phyloP scores from a whole-genome alignment of 352 stramenopile genomes.

The Blastocystis sp. region DNA sequence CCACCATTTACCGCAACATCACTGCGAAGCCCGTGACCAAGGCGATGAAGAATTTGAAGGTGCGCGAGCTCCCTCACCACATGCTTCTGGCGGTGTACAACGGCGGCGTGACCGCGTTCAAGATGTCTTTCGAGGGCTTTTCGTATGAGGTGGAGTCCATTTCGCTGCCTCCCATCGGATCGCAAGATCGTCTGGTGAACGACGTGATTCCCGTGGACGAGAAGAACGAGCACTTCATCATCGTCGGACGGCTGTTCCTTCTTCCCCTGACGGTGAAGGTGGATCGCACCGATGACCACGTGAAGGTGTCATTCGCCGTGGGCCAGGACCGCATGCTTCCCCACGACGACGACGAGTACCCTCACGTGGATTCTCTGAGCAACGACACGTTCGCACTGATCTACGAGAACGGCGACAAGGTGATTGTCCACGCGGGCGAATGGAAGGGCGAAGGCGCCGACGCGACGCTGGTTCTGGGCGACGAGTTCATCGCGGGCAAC shows the following conservation, averaged over 20 bases:
- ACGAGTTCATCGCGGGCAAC: background rate
- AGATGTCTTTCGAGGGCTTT: background rate
- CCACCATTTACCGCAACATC: constrained; percentile 45
- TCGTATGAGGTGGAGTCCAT: background rate
- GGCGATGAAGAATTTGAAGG: constrained; percentile 15
- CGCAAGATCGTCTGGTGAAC: background rate
- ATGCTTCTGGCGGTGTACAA: constrained; percentile 10
- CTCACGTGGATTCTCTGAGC: background rate
- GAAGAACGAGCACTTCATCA: background rate
- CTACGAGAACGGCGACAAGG: background rate
- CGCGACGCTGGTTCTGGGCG: background rate
- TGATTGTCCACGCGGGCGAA: no score
- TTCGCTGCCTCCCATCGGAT: background rate
- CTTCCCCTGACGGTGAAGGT: background rate
- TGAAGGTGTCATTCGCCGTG: background rate
- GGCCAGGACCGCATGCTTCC: background rate
- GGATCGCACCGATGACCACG: background rate
- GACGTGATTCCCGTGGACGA: background rate
- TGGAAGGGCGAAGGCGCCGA: background rate
- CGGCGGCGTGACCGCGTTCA: background rate
- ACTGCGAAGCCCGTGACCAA: background rate
- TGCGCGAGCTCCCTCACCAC: background rate
- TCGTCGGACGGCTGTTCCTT: background rate
- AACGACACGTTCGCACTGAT: constrained; percentile 12
- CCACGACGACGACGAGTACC: background rate